A percentile compares a stretch with the other conserved stretches of the same genome.
Conservation (phyloP, 306 rosid genomes). For the Cicer chorassanicum region DNA sequence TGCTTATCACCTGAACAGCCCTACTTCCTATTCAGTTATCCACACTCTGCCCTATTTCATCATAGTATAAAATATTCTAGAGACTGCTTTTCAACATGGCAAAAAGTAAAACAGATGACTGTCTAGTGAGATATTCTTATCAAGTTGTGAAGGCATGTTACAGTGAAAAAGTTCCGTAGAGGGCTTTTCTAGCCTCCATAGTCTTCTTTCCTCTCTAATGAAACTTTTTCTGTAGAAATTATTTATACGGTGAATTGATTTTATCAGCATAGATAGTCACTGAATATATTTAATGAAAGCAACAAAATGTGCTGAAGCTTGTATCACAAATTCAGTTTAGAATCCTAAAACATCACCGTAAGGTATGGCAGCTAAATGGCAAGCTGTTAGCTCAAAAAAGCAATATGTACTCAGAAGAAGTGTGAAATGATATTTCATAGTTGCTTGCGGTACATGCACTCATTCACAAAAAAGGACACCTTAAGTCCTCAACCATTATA, state of each 20-base stretch:
- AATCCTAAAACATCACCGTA: slow-evolving; percentile 16
- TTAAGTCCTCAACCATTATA: not conserved
- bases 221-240: not conserved
- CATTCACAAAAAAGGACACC: slow-evolving; percentile 7
- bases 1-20: not conserved
- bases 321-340: slow-evolving; percentile 26
- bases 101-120: not conserved
- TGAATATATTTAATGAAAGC: slow-evolving; percentile 5
- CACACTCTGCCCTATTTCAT: not conserved
- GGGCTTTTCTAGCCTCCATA: slow-evolving; percentile 12
- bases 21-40: slow-evolving; percentile 3
- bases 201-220: not conserved
- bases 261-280: not conserved
- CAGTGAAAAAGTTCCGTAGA: not conserved
- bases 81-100: not conserved
- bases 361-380: slow-evolving; percentile 18
- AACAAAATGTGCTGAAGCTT: not conserved
- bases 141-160: slow-evolving; percentile 8
- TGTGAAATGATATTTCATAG: not conserved
- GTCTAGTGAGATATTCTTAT: not conserved
- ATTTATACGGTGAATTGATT: slow-evolving; percentile 10
- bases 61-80: not conserved
- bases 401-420: slow-evolving; percentile 15
- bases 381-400: slow-evolving; percentile 8
- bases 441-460: slow-evolving; percentile 5